Evolutionary conservation across 2,329 filamentous ascomycete genomes (phyloP), one percentile per base, ranked within the genome.

Genomic region (Venturia asperata): DNA sequence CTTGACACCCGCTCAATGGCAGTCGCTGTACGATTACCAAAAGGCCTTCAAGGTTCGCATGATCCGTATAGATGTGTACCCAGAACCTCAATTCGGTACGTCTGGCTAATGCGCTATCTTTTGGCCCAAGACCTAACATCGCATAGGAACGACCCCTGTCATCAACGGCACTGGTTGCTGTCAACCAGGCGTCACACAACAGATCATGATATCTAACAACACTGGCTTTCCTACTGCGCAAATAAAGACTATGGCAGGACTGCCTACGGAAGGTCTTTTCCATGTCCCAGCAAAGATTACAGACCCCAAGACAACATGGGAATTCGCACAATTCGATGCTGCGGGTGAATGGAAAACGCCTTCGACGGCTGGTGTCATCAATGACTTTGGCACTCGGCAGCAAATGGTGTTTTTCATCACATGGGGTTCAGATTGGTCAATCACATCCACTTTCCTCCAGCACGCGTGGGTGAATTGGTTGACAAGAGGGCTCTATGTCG

Each of bases 391-490:
- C 64, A 79, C 78, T 17, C 79, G 85, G 67, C 78, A 86, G 74
- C 83, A 87, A 73, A 85, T 87, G 82, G 84, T 80, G 3, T 86
- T 82, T 76, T 86, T 86, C 74, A 80, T 82, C 64, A 74, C 76
- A 19, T 85, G 83, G 68, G 80, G 80, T 60, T 77, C 80, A 7
- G 75, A 76, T 58, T 83, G 81, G 81, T 78, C 79, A 63, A 76
- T 79, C 17, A 80, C 83, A 2, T 84, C 82, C 69, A 85, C 80
- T 72, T 84, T 80, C 70, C 72, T 86, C 61, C 84, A 86, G 73
- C 85, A 87, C 73, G 78, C 84, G 13, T 86, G 82, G 79, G 86
- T 87, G 67, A 81, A 81, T 69, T 87, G 84, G 84, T 71, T 85
- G 42, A 86, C 85, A 5, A 79, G 83, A 67, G 84, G 85, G 45